Evolutionary conservation across 768 basidiomycete species (phyloP).

Genomic region (Suillus fuscotomentosus): DNA sequence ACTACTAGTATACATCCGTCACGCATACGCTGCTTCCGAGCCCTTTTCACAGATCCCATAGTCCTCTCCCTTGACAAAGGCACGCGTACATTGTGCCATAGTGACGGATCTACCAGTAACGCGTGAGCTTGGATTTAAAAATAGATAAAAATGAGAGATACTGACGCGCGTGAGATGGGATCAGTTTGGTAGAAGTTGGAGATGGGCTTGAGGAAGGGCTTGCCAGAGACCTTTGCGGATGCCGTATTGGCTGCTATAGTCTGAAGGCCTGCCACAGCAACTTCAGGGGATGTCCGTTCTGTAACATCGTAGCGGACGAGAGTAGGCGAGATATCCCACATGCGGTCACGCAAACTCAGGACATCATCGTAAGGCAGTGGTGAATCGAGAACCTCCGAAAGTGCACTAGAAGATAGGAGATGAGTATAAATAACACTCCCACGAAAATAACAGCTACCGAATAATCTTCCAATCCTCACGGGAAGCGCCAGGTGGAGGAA

Average conservation of each 20-base stretch:
- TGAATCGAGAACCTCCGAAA: constrained; percentile 81
- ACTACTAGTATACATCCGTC: constrained; percentile 12
- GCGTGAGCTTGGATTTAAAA: constrained; percentile 2
- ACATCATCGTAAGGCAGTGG: constrained; percentile 82
- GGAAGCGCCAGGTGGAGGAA: constrained; percentile 91
- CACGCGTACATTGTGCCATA: constrained; percentile 91
- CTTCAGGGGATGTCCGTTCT: constrained; percentile 73
- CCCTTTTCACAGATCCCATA: constrained; percentile 53
- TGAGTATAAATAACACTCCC: background rate
- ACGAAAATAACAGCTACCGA: constrained; percentile 47
- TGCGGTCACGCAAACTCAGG: constrained; percentile 78
- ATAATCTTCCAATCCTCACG: constrained; percentile 98
- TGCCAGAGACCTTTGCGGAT: constrained; percentile 54
- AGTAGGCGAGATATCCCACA: constrained; percentile 96
- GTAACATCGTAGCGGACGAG: constrained; percentile 81
- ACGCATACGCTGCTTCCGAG: constrained; percentile 45
- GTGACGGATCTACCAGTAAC: constrained; percentile 69
- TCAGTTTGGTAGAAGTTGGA: constrained; percentile 96
- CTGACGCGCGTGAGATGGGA: constrained; percentile 89
- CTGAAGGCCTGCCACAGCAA: constrained; percentile 70
- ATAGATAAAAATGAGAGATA: constrained; percentile 22
- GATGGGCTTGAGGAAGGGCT: constrained; percentile 76
- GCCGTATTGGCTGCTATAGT: constrained; percentile 50
- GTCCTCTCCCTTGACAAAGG: constrained; percentile 78
- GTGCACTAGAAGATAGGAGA: constrained; percentile 50